Evolutionary conservation across 2,329 filamentous ascomycete genomes (phyloP).

Genomic region (Cephalotrichum gorgonifer): DNA sequence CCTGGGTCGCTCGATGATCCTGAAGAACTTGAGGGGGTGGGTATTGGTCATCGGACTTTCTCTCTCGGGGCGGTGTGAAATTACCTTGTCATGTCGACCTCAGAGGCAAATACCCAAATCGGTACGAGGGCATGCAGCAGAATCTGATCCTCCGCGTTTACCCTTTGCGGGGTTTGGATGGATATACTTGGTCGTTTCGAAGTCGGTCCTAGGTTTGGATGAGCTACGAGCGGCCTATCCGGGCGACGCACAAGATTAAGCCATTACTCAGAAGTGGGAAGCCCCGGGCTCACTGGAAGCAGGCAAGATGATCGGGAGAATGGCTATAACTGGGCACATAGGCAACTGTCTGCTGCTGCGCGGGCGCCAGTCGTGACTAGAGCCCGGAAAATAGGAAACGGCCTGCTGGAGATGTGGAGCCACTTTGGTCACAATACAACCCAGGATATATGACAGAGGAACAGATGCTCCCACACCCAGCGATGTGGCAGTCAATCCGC

Average conservation of each 20-base stretch:
- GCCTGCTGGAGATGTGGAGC: constrained; percentile 1
- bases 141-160: neutral
- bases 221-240: neutral
- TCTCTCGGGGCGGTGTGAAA: neutral
- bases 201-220: neutral
- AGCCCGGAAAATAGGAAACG: neutral
- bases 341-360: neutral
- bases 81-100: neutral
- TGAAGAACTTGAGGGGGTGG: constrained; percentile 1
- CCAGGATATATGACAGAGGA: neutral
- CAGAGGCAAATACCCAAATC: neutral
- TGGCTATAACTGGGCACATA: constrained; percentile 3
- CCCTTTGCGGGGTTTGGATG: neutral
- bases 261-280: neutral
- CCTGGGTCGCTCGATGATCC: constrained; percentile 27
- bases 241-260: neutral
- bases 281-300: neutral
- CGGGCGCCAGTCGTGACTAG: neutral
- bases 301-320: neutral
- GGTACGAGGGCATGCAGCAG: neutral
- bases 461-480: neutral
- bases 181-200: neutral
- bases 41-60: neutral
- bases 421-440: constrained; percentile 1
- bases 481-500: constrained; percentile 1